Conservation (phyloP, 2,329 filamentous ascomycete genomes). For the Cladosporium sp. region DNA sequence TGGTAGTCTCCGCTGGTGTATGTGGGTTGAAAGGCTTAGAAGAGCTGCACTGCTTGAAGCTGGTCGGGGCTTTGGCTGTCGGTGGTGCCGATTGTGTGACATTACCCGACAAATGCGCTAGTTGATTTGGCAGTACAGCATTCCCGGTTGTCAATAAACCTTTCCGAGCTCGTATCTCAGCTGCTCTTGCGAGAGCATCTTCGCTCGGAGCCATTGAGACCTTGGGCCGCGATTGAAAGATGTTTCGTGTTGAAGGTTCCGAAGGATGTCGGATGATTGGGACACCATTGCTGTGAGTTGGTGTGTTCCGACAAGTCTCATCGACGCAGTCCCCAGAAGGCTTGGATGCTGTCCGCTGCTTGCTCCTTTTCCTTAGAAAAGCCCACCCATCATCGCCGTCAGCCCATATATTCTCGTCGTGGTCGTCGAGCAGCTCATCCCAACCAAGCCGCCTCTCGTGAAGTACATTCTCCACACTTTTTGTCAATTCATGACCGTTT, state of each 20-base stretch:
- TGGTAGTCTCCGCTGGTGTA: conserved; percentile 5
- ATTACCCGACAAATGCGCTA: background rate
- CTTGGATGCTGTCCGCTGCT: background rate
- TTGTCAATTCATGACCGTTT: conserved; percentile 8
- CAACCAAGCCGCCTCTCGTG: conserved; percentile 9
- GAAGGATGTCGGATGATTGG: background rate
- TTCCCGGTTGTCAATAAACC: background rate
- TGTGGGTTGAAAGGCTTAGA: conserved; percentile 1
- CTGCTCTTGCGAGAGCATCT: conserved; percentile 17
- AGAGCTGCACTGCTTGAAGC: conserved; percentile 2
- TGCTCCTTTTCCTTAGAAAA: conserved; percentile 9
- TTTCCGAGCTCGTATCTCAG: conserved; percentile 15
- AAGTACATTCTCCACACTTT: conserved; percentile 22
- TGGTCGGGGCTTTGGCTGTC: background rate
- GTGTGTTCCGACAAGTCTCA: background rate
- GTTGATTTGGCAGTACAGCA: background rate
- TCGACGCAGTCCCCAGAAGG: background rate
- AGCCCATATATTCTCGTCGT: conserved; percentile 11
- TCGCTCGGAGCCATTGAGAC: conserved; percentile 17
- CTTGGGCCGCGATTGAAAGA: background rate
- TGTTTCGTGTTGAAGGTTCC: background rate
- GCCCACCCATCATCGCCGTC: conserved; percentile 17
- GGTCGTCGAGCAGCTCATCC: conserved; percentile 6
- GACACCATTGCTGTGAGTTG: background rate
- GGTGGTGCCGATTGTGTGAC: conserved; percentile 5